These are phyloP conservation scores for Ceratobasidium sp. DNA, from an alignment of 1,284 basidiomycete species.

Conservation along the genomic window DNA sequence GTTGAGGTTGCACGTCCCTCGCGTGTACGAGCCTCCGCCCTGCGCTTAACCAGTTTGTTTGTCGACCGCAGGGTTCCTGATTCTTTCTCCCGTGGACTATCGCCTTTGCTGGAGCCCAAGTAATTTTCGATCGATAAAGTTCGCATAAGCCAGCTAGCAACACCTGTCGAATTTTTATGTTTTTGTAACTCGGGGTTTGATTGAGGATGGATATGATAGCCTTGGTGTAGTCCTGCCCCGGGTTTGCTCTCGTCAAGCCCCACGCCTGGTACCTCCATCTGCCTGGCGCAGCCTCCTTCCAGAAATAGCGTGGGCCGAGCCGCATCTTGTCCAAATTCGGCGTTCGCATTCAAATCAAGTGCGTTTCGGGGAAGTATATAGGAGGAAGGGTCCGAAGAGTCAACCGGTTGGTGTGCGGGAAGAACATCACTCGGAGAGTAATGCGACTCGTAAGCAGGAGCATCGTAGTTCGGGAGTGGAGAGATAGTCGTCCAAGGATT, in stretches of 20 bases:
- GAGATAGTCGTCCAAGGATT: background rate
- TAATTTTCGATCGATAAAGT: conserved; percentile 2
- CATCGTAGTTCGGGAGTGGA: background rate
- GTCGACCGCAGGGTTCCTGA: background rate
- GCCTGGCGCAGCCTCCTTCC: background rate
- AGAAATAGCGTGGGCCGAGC: background rate
- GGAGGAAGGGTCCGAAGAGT: background rate
- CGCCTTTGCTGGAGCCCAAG: background rate
- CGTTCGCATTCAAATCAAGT: background rate
- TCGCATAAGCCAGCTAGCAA: conserved; percentile 14
- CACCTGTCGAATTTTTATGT: background rate
- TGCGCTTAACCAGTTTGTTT: background rate
- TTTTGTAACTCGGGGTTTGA: background rate
- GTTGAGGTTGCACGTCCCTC: background rate
- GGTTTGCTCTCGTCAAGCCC: background rate
- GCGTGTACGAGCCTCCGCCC: background rate
- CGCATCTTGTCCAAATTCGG: background rate
- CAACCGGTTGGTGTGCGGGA: background rate
- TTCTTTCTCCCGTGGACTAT: background rate
- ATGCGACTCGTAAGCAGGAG: background rate
- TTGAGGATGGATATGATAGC: background rate
- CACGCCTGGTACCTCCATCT: background rate
- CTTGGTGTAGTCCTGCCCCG: background rate
- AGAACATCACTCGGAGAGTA: background rate
- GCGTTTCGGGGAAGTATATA: background rate